Evolutionary conservation across 169 alveolate genomes (phyloP).

Genomic region (Eimeria acervulina): DNA sequence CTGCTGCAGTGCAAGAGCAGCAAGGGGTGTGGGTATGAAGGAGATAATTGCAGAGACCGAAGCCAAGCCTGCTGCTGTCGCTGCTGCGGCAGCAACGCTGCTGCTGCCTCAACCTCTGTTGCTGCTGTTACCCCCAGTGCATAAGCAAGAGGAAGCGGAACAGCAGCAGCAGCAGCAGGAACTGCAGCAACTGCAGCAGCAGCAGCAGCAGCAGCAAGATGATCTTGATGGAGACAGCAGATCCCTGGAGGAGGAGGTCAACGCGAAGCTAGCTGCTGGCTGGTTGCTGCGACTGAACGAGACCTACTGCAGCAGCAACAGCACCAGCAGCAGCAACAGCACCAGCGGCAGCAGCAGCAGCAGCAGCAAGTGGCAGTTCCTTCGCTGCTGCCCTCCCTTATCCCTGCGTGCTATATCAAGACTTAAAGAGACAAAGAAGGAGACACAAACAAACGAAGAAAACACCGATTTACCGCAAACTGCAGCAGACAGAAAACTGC

Average conservation of each 20-base stretch:
- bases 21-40: neutral
- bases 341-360: no score
- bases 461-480: neutral
- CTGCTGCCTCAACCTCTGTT: conserved; percentile 60
- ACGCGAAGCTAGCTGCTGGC: conserved; percentile 24
- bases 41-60: neutral
- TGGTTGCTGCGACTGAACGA: conserved; percentile 52
- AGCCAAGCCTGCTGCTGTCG: neutral
- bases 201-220: conserved; percentile 20
- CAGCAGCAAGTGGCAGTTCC: neutral
- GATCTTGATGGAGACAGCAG: neutral
- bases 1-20: conserved; percentile 43
- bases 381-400: conserved; percentile 16
- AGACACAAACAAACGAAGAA: neutral
- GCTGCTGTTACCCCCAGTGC: conserved; percentile 35
- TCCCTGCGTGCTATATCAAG: conserved; percentile 5
- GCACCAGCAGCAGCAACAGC: conserved; percentile 45
- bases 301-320: conserved; percentile 47
- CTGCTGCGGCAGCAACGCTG: conserved; percentile 54
- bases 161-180: neutral
- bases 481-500: conserved; percentile 3
- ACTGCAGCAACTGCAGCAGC: conserved; percentile 8
- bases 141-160: neutral
- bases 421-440: neutral
- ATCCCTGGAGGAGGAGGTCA: neutral